phyloP scores from a whole-genome alignment of 768 basidiomycete species.

The Russula vinacea region DNA sequence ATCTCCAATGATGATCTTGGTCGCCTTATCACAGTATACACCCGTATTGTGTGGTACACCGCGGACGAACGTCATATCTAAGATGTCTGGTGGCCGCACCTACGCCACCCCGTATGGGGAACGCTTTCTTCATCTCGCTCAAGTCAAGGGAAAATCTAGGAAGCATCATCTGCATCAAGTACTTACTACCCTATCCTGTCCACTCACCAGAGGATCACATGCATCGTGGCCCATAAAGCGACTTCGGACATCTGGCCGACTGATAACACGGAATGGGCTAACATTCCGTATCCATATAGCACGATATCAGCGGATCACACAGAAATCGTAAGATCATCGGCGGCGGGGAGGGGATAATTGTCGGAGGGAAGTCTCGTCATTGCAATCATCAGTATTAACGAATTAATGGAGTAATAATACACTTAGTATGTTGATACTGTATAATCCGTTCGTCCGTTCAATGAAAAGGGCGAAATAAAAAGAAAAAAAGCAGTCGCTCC shows the following conservation, averaged over 20 bases:
- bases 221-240: not conserved
- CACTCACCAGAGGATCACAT: not conserved
- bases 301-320: not conserved
- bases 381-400: not conserved
- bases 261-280: not conserved
- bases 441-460: not conserved
- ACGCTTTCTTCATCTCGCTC: too few relatives aligned
- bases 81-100: not conserved
- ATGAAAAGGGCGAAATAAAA: not conserved
- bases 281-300: not conserved
- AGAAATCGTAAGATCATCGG: not conserved
- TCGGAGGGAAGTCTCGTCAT: not conserved
- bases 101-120: too few relatives aligned
- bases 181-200: not conserved
- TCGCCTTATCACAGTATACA: too few relatives aligned
- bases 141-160: too few relatives aligned
- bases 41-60: not conserved
- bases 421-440: too few relatives aligned
- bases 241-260: not conserved
- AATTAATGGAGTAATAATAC: not conserved
- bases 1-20: conserved; percentile 5
- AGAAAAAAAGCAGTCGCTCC: not conserved
- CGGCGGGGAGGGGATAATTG: not conserved
- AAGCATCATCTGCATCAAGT: too few relatives aligned
- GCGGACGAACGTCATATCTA: not conserved